These are phyloP conservation scores for Athelia sp. DNA, from an alignment of 1,284 basidiomycete species.

Conservation along the genomic window DNA sequence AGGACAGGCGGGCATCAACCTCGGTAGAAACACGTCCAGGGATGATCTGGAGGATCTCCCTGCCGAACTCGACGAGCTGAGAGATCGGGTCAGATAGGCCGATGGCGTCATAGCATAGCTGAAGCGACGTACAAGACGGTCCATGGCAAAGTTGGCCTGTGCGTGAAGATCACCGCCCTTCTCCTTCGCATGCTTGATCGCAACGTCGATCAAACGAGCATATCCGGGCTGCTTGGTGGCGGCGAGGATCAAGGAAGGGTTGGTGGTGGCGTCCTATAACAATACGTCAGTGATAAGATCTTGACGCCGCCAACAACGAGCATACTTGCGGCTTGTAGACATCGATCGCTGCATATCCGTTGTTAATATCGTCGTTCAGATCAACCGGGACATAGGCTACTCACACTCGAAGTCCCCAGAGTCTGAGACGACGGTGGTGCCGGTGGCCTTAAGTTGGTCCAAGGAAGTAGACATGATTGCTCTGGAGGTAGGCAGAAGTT, in stretches of 20 bases:
- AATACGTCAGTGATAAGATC: background rate
- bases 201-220: constrained; percentile 78
- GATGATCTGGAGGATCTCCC: constrained; percentile 92
- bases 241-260: constrained; percentile 90
- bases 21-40: constrained; percentile 99
- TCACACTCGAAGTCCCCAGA: constrained; percentile 83
- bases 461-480: constrained; percentile 77
- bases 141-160: constrained; percentile 75
- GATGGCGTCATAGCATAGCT: constrained; percentile 1
- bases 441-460: constrained; percentile 83
- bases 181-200: constrained; percentile 78
- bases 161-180: constrained; percentile 73
- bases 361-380: constrained; percentile 6
- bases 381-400: constrained; percentile 22
- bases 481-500: too few relatives aligned
- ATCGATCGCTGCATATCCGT: constrained; percentile 61
- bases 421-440: constrained; percentile 93
- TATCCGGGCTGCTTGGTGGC: constrained; percentile 91
- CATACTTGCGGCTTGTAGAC: constrained; percentile 87
- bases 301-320: background rate
- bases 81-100: constrained; percentile 7
- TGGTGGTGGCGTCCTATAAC: constrained; percentile 84
- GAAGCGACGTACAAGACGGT: constrained; percentile 69
- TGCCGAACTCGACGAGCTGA: constrained; percentile 94
- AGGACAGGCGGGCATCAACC: constrained; percentile 96